A percentile compares a stretch with the other conserved stretches of the same genome.
Conservation (phyloP, 23 red algal species). For the Gracilaria gracilis region DNA sequence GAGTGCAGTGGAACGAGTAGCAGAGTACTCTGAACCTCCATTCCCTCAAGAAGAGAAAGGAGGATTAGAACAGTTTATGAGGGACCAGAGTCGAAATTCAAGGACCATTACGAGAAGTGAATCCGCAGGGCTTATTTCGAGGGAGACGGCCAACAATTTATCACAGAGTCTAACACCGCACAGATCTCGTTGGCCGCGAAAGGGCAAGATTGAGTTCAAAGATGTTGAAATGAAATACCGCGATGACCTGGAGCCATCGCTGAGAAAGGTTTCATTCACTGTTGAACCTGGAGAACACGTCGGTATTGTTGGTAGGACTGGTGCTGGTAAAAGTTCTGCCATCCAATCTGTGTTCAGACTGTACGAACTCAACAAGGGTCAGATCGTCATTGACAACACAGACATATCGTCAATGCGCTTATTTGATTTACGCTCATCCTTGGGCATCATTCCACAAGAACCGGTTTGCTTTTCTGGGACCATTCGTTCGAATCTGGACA, state of each 20-base stretch:
- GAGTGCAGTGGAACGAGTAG: constrained; percentile 86
- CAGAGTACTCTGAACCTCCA: constrained; percentile 79
- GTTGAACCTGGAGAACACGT: constrained; percentile 77
- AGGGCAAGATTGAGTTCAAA: constrained; percentile 70
- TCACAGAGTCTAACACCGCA: constrained; percentile 23
- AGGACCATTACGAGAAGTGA: constrained; percentile 30
- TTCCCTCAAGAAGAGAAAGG: constrained; percentile 66
- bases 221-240: constrained; percentile 89
- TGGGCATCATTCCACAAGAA: constrained; percentile 91
- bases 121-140: constrained; percentile 61
- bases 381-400: constrained; percentile 80
- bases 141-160: constrained; percentile 44
- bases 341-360: constrained; percentile 82
- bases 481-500: constrained; percentile 90
- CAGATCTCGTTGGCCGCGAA: constrained; percentile 69
- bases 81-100: constrained; percentile 19
- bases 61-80: constrained; percentile 47
- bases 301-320: constrained; percentile 92
- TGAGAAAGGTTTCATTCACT: constrained; percentile 74
- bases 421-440: constrained; percentile 68
- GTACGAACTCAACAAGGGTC: constrained; percentile 67
- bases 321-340: constrained; percentile 88
- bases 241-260: constrained; percentile 60
- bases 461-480: constrained; percentile 88
- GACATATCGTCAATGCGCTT: constrained; percentile 75